Base-by-base conservation (phyloP, 164 flowering plant species). In the Vitis rupestris region DNA sequence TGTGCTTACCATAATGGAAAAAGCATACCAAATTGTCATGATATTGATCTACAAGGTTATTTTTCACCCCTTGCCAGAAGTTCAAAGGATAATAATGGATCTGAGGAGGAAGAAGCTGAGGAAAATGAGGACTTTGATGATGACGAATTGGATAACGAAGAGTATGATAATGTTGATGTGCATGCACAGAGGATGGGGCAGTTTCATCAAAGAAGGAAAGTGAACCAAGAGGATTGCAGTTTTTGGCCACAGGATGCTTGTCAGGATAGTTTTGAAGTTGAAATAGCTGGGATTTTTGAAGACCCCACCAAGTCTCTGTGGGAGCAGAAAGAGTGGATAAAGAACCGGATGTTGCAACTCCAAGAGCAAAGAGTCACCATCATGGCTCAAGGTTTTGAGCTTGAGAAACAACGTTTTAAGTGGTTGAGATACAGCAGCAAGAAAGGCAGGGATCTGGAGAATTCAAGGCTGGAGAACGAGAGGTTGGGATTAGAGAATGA, bases 371-470 rank as follows among this genome's bases (percentile, higher is more conserved):
- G 75, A 50, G 71, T 85, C 8, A 52, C 61, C 61, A 64, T 83
- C 50, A 80, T 82, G 66, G 86, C 76, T 15, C 83, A 83, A 66
- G 73, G 80, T 3, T 77, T 86, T 29, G 83, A 87, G 55, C 74
- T 86, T 61, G 87, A 89, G 80, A 83, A 77, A 70, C 85, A 72
- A 50, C 75, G 77, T 2, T 76, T 84, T 54, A 81, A 86, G 71
- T 87, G 94, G 94, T 75, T 73, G 55, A 81, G 84, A 63, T 84
- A 82, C 57, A 65, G 90, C 76, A 72, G 76, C 72, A 83, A 84
- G 78, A 84, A 87, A 76, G 84, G 84, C 61, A 71, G 77, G 82
- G 90, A 84, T 69, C 59, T 89, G 67, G 90, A 87, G 81, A 81
- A 74, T 60, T 49, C 81, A 77, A 83, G 82, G 76, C 55, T 89